Conservation (phyloP, 2,329 filamentous ascomycete genomes). For the Fusarium tanahbumbuense region DNA sequence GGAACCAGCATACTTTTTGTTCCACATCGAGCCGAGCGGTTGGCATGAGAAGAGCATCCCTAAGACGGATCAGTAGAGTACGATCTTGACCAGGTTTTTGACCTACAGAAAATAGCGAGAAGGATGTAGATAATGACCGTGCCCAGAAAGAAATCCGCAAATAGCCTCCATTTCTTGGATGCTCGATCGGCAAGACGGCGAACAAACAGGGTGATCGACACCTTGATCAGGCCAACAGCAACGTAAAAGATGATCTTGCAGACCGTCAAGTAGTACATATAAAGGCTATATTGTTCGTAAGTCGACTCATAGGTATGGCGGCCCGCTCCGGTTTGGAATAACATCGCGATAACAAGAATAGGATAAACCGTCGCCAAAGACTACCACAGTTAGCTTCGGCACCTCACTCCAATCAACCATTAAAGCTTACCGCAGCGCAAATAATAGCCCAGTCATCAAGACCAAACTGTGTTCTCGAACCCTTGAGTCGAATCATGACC, state of each 20-base stretch:
- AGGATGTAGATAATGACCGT: slow-evolving; percentile 22
- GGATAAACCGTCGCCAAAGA: slow-evolving; percentile 17
- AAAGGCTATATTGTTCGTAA: slow-evolving; percentile 24
- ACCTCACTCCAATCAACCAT: fast-evolving
- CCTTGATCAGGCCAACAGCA: slow-evolving; percentile 20
- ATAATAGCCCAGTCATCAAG: slow-evolving; percentile 26
- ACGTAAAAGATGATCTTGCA: slow-evolving; percentile 25
- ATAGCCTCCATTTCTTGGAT: slow-evolving; percentile 15
- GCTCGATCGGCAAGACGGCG: slow-evolving; percentile 27
- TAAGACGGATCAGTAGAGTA: neutral
- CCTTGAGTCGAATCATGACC: slow-evolving; percentile 11
- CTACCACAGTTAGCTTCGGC: neutral
- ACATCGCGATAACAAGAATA: slow-evolving; percentile 18
- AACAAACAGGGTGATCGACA: slow-evolving; percentile 21
- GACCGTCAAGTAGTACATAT: slow-evolving; percentile 12
- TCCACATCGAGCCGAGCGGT: slow-evolving; percentile 6
- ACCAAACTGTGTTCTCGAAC: slow-evolving; percentile 5
- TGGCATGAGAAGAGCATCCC: slow-evolving; percentile 19
- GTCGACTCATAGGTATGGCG: slow-evolving; percentile 23
- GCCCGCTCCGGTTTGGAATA: slow-evolving; percentile 12
- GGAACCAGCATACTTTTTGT: slow-evolving; percentile 26
- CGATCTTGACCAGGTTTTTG: fast-evolving
- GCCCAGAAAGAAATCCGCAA: slow-evolving; percentile 23
- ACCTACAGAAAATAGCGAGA: slow-evolving; percentile 25
- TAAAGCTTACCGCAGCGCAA: slow-evolving; percentile 8